phyloP scores from a whole-genome alignment of 2,329 filamentous ascomycete genomes.

The Claviceps africana region DNA sequence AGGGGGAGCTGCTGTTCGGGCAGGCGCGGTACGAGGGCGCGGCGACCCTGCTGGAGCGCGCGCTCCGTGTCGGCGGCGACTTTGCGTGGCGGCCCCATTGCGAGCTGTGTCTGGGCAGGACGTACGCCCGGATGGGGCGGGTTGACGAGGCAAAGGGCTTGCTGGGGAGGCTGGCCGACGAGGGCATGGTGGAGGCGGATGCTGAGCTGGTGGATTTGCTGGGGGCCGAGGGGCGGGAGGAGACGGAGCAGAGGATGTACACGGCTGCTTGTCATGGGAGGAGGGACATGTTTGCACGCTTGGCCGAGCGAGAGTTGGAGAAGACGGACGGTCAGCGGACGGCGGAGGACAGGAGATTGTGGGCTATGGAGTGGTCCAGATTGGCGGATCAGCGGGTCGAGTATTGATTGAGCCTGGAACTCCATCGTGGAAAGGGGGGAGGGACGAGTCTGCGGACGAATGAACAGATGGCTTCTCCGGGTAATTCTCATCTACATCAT shows the following conservation, averaged over 20 bases:
- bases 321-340: constrained; percentile 1
- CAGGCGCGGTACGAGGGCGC: constrained; percentile 13
- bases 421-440: not conserved
- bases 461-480: no score
- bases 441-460: no score
- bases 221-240: constrained; percentile 9
- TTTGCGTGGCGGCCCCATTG: constrained; percentile 18
- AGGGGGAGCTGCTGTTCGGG: no score
- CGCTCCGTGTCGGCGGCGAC: constrained; percentile 9
- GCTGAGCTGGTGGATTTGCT: constrained; percentile 15
- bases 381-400: constrained; percentile 14
- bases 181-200: constrained; percentile 13
- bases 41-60: constrained; percentile 11
- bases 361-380: constrained; percentile 22
- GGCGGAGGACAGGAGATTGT: constrained; percentile 12
- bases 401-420: constrained; percentile 7
- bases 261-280: constrained; percentile 13
- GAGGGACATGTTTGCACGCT: constrained; percentile 13
- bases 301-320: constrained; percentile 18
- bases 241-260: constrained; percentile 13
- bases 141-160: constrained; percentile 11
- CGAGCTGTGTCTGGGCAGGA: constrained; percentile 13
- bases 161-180: constrained; percentile 11
- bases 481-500: no score
- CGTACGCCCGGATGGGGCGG: constrained; percentile 11